Conservation (phyloP, 2,329 filamentous ascomycete species). For the Colletotrichum destructivum region DNA sequence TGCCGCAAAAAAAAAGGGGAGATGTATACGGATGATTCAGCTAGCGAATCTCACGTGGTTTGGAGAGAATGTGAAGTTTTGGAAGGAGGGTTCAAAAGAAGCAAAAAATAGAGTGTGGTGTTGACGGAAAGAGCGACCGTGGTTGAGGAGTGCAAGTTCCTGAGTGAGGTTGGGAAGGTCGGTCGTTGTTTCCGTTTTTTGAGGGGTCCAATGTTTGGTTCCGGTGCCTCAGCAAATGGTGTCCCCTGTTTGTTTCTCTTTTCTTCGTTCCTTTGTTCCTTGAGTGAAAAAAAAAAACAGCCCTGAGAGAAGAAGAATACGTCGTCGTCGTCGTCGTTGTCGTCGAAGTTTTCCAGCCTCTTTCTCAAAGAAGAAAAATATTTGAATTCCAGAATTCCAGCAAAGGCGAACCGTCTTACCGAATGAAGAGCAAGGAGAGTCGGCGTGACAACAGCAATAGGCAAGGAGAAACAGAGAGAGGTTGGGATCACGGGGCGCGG, state of each 20-base stretch:
- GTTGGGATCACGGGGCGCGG: conserved; percentile 25
- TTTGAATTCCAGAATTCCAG: conserved; percentile 31
- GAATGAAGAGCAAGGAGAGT: conserved; percentile 21
- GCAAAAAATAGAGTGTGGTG: conserved; percentile 18
- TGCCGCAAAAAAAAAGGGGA: conserved; percentile 5
- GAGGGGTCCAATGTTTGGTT: not conserved
- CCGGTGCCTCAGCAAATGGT: conserved; percentile 5
- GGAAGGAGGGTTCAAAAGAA: conserved; percentile 18
- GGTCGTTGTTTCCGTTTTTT: conserved; percentile 36
- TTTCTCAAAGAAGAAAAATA: conserved; percentile 28
- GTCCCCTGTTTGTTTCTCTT: not conserved
- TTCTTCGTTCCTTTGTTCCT: conserved; percentile 12
- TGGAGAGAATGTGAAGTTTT: conserved; percentile 10
- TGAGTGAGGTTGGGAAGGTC: conserved; percentile 33
- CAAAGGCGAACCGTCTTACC: conserved; percentile 20
- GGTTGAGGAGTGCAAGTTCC: conserved; percentile 30
- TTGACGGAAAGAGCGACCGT: conserved; percentile 21
- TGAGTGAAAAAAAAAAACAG: not conserved
- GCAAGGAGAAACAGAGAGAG: conserved; percentile 33
- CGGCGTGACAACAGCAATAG: conserved; percentile 33
- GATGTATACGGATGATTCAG: conserved; percentile 13
- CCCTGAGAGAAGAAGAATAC: conserved; percentile 5
- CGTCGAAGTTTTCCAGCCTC: conserved; percentile 29
- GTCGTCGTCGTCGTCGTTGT: conserved; percentile 3
- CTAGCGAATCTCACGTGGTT: conserved; percentile 28